Evolutionary conservation across 768 basidiomycete genomes (phyloP).

Genomic region (Steccherinum ochraceum): DNA sequence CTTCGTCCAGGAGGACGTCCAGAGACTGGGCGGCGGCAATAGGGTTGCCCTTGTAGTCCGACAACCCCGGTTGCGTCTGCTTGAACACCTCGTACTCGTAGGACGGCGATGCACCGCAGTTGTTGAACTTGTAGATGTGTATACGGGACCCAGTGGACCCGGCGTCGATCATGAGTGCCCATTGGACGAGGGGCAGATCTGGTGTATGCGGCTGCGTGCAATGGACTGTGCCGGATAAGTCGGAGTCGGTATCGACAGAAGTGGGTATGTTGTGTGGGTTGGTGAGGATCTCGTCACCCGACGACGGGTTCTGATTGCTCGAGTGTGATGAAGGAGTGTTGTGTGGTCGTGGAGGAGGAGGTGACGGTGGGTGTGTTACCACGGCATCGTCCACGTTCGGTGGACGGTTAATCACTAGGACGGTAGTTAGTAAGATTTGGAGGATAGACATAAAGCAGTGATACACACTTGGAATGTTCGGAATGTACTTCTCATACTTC

Average conservation of each 20-base stretch:
- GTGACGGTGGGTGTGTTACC: neutral
- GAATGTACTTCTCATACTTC: conserved; percentile 22
- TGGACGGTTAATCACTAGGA: conserved; percentile 8
- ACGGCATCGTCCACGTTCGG: conserved; percentile 1
- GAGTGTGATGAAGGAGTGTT: conserved; percentile 8
- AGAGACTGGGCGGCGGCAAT: conserved; percentile 71
- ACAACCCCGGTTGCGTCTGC: conserved; percentile 76
- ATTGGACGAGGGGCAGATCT: conserved; percentile 65
- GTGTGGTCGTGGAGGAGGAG: conserved; percentile 1
- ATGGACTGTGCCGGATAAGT: conserved; percentile 65
- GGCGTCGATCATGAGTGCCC: conserved; percentile 96
- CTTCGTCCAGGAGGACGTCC: conserved; percentile 75
- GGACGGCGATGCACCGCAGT: conserved; percentile 66
- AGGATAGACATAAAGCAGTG: neutral
- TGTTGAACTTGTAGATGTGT: conserved; percentile 98
- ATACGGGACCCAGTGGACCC: conserved; percentile 97
- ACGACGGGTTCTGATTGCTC: conserved; percentile 5
- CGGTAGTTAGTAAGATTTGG: neutral
- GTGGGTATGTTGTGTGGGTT: conserved; percentile 28
- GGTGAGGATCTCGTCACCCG: conserved; percentile 4
- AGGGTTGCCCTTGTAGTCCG: conserved; percentile 51
- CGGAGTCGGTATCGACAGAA: conserved; percentile 67
- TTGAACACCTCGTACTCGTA: conserved; percentile 95
- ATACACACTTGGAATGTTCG: conserved; percentile 1
- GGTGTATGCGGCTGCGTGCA: conserved; percentile 55